Percentiles rank a stretch among this genome's conserved stretches.
phyloP scores from a whole-genome alignment of 2,329 filamentous ascomycete species.

The Fusarium sp. region DNA sequence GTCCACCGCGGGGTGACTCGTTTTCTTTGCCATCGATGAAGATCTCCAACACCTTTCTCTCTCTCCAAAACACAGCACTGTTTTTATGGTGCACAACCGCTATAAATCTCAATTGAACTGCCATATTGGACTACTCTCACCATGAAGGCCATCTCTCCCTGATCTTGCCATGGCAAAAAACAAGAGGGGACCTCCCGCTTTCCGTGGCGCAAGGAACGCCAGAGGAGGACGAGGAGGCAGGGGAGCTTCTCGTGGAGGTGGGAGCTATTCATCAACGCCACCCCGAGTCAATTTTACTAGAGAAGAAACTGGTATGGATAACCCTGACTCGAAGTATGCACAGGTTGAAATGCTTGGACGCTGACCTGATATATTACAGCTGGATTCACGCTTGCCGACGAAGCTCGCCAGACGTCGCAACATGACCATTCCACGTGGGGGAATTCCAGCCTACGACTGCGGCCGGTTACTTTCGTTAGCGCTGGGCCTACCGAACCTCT shows the following conservation, averaged over 20 bases:
- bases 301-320: slow-evolving; percentile 29
- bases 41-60: neutral
- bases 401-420: slow-evolving; percentile 60
- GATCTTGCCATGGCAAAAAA: slow-evolving; percentile 36
- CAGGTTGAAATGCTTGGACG: neutral
- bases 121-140: neutral
- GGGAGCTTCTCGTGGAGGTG: slow-evolving; percentile 21
- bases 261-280: slow-evolving; percentile 9
- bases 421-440: slow-evolving; percentile 56
- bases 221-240: slow-evolving; percentile 34
- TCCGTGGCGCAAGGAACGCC: slow-evolving; percentile 30
- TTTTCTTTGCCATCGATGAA: slow-evolving; percentile 27
- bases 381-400: slow-evolving; percentile 54
- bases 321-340: neutral
- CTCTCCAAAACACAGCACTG: neutral
- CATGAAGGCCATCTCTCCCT: slow-evolving; percentile 18
- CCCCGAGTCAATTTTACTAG: slow-evolving; percentile 3
- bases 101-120: neutral
- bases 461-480: slow-evolving; percentile 64
- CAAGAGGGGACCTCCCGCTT: slow-evolving; percentile 37
- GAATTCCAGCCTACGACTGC: slow-evolving; percentile 56
- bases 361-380: slow-evolving; percentile 28
- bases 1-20: slow-evolving; percentile 33
- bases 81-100: neutral
- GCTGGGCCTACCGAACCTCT: slow-evolving; percentile 63